Conservation (phyloP, 1,139 yeast genomes). For the Pneumocystis carinii region DNA sequence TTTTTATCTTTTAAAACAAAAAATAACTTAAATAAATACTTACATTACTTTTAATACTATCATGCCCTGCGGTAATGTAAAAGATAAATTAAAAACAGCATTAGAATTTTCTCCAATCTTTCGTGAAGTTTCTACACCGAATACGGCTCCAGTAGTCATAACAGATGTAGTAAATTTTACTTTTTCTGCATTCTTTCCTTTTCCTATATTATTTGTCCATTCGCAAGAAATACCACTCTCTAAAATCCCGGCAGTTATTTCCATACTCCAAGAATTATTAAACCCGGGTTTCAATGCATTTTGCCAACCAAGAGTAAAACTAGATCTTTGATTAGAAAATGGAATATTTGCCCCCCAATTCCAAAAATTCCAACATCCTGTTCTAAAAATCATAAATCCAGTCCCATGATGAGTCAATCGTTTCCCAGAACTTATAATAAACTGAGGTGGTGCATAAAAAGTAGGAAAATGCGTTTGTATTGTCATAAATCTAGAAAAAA, state of each 20-base stretch:
- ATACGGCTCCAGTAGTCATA: slow-evolving; percentile 7
- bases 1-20: not conserved
- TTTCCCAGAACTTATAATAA: slow-evolving; percentile 7
- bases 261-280: slow-evolving; percentile 2
- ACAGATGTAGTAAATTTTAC: slow-evolving; percentile 7
- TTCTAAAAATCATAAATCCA: slow-evolving; percentile 4
- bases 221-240: slow-evolving; percentile 8
- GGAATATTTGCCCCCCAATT: slow-evolving; percentile 6
- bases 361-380: slow-evolving; percentile 8
- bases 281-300: not conserved
- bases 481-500: not conserved
- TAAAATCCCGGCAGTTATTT: slow-evolving; percentile 8
- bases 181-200: slow-evolving; percentile 3
- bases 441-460: slow-evolving; percentile 6
- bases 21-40: slow-evolving; percentile 4
- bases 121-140: slow-evolving; percentile 6
- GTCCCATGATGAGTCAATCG: slow-evolving; percentile 8
- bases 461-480: not conserved
- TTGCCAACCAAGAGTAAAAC: slow-evolving; percentile 2
- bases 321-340: not conserved
- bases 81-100: slow-evolving; percentile 2
- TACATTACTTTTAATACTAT: slow-evolving; percentile 2
- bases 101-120: slow-evolving; percentile 7
- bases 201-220: slow-evolving; percentile 1
- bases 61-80: not conserved